Evolutionary conservation across 805 yeast genomes (phyloP), one percentile per base, ranked within the genome.

Genomic region (Myxozyma neotropica): DNA sequence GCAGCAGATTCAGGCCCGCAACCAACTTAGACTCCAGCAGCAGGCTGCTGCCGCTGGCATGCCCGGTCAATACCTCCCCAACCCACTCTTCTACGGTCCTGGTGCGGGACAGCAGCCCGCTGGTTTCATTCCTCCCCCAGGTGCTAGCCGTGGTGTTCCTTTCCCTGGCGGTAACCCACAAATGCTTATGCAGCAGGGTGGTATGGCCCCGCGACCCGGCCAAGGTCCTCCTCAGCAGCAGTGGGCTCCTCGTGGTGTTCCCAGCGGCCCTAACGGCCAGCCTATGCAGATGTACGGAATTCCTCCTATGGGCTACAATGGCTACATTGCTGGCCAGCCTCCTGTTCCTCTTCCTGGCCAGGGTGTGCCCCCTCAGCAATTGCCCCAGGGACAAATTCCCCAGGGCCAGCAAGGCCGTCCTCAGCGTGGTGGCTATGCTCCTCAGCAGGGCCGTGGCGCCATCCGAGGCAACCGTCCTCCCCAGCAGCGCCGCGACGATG

Each of bases 11-110:
- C 96, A 89, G 78, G 97, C 97, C 69, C 89, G 97, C 82, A 90
- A 89, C 85, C 97, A 93, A 80, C 84, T 92, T 87, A 89, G 97
- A 83, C 83, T 91, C 83, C 98, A 93, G 82, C 96, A 91, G 78
- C 96, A 92, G 75, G 89, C 89, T 69, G 77, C 78, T 33, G 77
- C 74, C 47, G 96, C 95, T 68, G 92, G 89, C 68, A 79, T 89
- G 72, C 89, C 89, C 72, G 92, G 92, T 69, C 96, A 88, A 80
- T 88, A 88, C 79, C 86, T 89, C 73, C 75, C 77, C 58, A 74
- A 68, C 67, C 95, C 95, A 74, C 83, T 89, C 85, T 87, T 87
- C 77, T 89, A 87, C 78, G 88, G 87, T 65, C 66, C 63, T 24
- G 61, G 57, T 12, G 59, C 55, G 10, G 77, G 75, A 52, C 76